These are phyloP conservation scores for Parmelia sp. DNA, from an alignment of 495 filamentous ascomycete genomes.

Conservation along the genomic window DNA sequence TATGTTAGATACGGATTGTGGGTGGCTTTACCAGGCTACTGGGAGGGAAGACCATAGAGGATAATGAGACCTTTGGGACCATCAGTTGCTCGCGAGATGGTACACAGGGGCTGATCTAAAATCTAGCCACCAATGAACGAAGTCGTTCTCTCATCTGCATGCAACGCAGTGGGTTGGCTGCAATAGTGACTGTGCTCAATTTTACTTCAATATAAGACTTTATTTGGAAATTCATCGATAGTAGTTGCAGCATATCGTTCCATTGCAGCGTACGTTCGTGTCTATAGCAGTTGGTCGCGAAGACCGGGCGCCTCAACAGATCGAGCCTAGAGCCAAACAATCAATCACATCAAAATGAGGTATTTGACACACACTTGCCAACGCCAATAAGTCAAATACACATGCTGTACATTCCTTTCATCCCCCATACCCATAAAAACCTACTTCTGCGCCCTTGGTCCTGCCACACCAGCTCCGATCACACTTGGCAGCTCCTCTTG, in stretches of 20 bases:
- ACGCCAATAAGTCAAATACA: constrained; percentile 9
- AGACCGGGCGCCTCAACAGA: not conserved
- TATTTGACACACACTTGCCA: constrained; percentile 5
- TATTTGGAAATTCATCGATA: not conserved
- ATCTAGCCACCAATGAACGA: not conserved
- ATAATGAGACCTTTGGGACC: not conserved
- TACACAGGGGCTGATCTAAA: too few species aligned
- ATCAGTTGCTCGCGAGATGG: not conserved
- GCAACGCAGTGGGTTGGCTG: not conserved
- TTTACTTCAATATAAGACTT: not conserved
- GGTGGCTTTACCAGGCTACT: not conserved
- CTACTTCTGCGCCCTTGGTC: constrained; percentile 42
- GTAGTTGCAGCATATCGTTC: not conserved
- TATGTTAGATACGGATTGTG: not conserved
- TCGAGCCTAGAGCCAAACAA: not conserved
- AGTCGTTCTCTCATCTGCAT: not conserved
- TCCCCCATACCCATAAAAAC: not conserved
- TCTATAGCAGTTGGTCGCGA: not conserved
- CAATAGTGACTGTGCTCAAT: not conserved
- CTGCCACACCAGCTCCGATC: constrained; percentile 75
- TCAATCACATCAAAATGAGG: not conserved
- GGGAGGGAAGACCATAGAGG: not conserved
- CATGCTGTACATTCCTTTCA: constrained; percentile 12
- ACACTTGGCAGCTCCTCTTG: constrained; percentile 75
- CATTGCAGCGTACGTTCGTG: too few species aligned